These are phyloP conservation scores for Tuber indicum DNA, from an alignment of 495 filamentous ascomycete species.

Conservation along the genomic window DNA sequence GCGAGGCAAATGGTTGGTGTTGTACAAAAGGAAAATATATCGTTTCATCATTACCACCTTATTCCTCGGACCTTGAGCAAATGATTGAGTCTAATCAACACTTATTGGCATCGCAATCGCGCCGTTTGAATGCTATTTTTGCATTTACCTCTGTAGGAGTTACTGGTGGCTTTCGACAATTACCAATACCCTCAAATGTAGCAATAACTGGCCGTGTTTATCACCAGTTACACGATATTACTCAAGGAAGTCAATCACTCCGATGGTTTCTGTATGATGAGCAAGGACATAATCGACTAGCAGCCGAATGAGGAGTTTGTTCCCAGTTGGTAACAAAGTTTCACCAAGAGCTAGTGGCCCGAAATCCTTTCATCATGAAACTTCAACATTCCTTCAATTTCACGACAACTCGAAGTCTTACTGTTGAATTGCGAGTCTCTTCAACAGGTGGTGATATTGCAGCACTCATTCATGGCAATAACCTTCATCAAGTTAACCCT, in stretches of 20 bases:
- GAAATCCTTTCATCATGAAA: slow-evolving; percentile 12
- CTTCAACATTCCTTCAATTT: not conserved
- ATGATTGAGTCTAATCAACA: no score
- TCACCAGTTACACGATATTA: slow-evolving; percentile 13
- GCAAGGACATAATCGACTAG: no score
- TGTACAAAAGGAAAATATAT: not conserved
- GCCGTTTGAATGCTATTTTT: not conserved
- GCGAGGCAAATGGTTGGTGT: slow-evolving; percentile 7
- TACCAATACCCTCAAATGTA: not conserved
- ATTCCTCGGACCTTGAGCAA: not conserved
- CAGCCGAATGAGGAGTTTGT: not conserved
- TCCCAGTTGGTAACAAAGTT: not conserved
- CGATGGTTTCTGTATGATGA: slow-evolving; percentile 9
- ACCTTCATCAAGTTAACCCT: no score
- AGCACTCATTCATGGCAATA: no score
- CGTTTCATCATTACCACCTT: not conserved
- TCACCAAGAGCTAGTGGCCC: not conserved
- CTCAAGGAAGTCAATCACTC: slow-evolving; percentile 12
- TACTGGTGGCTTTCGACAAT: slow-evolving; percentile 10
- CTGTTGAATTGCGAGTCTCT: not conserved
- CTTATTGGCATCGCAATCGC: not conserved
- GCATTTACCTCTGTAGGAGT: slow-evolving; percentile 14
- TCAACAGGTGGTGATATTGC: no score
- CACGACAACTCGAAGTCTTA: not conserved
- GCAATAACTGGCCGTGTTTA: slow-evolving; percentile 11